Conservation (phyloP, 2,329 filamentous ascomycete genomes). For the Amylocarpus encephaloides region DNA sequence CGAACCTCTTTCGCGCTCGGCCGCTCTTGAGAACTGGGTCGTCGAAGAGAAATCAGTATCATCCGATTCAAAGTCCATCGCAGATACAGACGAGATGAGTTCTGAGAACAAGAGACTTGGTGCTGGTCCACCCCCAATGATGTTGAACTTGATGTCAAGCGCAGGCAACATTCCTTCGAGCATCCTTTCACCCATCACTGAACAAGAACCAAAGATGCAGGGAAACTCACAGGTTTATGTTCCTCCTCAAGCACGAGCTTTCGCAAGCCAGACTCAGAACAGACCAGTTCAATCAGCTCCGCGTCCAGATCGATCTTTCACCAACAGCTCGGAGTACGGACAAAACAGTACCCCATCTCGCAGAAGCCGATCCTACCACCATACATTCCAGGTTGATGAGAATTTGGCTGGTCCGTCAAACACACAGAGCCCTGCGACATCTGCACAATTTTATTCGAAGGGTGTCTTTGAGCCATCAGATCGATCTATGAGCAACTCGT, state of each 20-base stretch:
- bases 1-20: too few relatives aligned
- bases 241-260: neutral
- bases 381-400: too few relatives aligned
- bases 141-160: constrained; percentile 11
- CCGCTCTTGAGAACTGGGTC: too few relatives aligned
- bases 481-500: too few relatives aligned
- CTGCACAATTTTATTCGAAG: too few relatives aligned
- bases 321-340: neutral
- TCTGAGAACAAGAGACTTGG: neutral
- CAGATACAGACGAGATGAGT: neutral
- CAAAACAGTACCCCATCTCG: neutral
- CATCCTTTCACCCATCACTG: constrained; percentile 8
- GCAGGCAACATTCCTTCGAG: constrained; percentile 5
- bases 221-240: neutral
- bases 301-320: neutral
- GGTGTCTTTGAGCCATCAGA: too few relatives aligned
- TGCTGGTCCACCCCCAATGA: constrained; percentile 6
- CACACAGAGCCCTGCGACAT: too few relatives aligned
- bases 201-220: constrained; percentile 7
- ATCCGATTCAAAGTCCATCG: too few relatives aligned
- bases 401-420: too few relatives aligned
- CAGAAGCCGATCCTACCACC: too few relatives aligned
- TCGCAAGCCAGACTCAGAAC: neutral
- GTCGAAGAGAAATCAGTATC: too few relatives aligned
- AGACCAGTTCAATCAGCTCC: neutral